Evolutionary conservation across 345 rosid genomes (phyloP), one percentile per base, ranked within the genome.

Genomic region (Reutealis trisperma): DNA sequence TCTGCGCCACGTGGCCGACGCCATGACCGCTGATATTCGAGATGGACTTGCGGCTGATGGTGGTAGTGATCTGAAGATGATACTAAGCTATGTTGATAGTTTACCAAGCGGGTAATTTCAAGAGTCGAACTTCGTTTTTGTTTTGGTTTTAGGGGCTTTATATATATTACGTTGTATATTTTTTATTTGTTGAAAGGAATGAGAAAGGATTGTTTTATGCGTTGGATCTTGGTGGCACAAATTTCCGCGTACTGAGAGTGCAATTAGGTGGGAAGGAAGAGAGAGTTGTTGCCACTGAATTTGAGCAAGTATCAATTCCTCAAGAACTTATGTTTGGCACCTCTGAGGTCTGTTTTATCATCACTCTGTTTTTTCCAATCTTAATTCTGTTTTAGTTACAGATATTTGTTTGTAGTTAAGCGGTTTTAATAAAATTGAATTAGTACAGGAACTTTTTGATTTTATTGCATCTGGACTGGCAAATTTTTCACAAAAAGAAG

Each of bases 161-260:
- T 14, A 2, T n/a, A 15, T 45, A 41, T 49, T 47, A 5, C 21
- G 0, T 7, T 8, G 15, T 61, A 11, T 27, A 14, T 61, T 10
- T 61, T 61, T 59, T 10, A 8, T 22, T 59, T 18, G 57, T 67
- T 63, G 77, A 49, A 79, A 92, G 98, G 89, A 86, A 87, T 69
- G 96, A 92, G 88, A 88, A 86, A 68, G 96, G 97, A 4, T 83
- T 91, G 91, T 92, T 90, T 81, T 94, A 91, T 85, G 98, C 92
- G 12, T 80, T 94, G 87, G 98, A 94, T 85, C 93, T 94, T 24
- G 98, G 98, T 0, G 98, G 97, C 70, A 92, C 98, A 0, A 92
- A 94, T 70, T 92, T 92, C 21, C 87, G 97, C 62, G 93, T 89
- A 61, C 77, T 88, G 81, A 89, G 97, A 15, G 94, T 92, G 73